Conservation (phyloP, 192 early-diverging fungal genomes). For the Coemansia asiatica region DNA sequence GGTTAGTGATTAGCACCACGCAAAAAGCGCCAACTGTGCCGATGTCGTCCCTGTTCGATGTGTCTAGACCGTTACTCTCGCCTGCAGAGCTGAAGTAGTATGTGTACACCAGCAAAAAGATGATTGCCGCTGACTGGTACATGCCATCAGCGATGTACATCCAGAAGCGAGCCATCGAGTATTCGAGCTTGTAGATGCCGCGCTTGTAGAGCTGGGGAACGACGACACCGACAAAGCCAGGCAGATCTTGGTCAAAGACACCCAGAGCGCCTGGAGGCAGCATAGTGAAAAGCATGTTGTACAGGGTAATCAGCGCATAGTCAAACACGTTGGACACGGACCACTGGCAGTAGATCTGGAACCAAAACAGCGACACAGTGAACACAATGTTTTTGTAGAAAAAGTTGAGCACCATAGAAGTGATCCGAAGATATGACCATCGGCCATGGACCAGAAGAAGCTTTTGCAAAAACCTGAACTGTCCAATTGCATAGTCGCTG, state of each 20-base stretch:
- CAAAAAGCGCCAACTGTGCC: conserved; percentile 73
- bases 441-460: conserved; percentile 90
- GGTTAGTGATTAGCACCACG: conserved; percentile 73
- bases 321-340: conserved; percentile 81
- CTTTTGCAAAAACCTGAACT: conserved; percentile 83
- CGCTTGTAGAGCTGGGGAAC: conserved; percentile 79
- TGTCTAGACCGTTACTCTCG: conserved; percentile 60
- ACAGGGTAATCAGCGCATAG: conserved; percentile 83
- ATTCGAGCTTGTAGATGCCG: conserved; percentile 71
- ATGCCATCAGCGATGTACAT: conserved; percentile 67
- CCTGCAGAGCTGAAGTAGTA: conserved; percentile 55
- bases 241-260: conserved; percentile 84
- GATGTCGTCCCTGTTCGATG: conserved; percentile 57
- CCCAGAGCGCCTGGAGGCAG: conserved; percentile 74
- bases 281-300: conserved; percentile 86
- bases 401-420: conserved; percentile 87
- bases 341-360: conserved; percentile 84
- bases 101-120: conserved; percentile 66
- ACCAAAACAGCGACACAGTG: conserved; percentile 88
- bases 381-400: conserved; percentile 96
- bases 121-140: conserved; percentile 69
- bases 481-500: conserved; percentile 88
- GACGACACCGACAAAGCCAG: conserved; percentile 62
- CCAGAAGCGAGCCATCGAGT: conserved; percentile 76
- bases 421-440: conserved; percentile 84